Evolutionary conservation across 306 rosid species (phyloP).

Genomic region (Cyclanthera cordifolia): DNA sequence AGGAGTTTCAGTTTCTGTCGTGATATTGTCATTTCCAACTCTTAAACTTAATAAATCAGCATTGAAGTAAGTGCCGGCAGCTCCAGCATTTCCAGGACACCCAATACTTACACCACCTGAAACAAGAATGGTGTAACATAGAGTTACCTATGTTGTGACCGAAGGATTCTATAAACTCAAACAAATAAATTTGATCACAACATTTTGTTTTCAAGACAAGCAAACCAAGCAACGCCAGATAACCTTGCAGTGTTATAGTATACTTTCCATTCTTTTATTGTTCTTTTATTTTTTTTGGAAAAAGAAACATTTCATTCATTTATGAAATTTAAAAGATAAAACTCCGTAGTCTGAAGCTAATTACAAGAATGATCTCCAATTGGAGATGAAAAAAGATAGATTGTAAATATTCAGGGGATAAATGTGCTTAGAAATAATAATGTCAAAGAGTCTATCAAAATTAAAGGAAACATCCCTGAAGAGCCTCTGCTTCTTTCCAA

Average conservation of each 20-base stretch:
- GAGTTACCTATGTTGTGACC: background rate
- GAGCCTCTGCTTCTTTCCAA: too few species aligned
- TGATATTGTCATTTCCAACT: constrained; percentile 85
- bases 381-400: too few species aligned
- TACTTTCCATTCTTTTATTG: background rate
- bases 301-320: too few species aligned
- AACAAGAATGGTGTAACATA: constrained; percentile 16
- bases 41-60: constrained; percentile 74
- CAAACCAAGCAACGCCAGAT: background rate
- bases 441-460: too few species aligned
- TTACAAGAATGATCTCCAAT: too few species aligned
- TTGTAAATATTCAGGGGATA: too few species aligned
- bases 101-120: constrained; percentile 91
- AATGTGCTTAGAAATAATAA: too few species aligned
- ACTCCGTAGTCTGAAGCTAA: too few species aligned
- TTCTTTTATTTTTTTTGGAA: too few species aligned
- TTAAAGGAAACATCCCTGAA: too few species aligned
- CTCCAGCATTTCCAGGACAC: constrained; percentile 88
- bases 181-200: background rate
- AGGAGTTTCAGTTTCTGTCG: constrained; percentile 96
- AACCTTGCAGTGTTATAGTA: background rate
- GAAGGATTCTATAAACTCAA: background rate
- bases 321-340: too few species aligned
- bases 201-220: background rate
- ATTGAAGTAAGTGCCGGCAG: constrained; percentile 95